Base-by-base conservation (phyloP, 768 basidiomycete species). In the Boletus vinaceobasis region DNA sequence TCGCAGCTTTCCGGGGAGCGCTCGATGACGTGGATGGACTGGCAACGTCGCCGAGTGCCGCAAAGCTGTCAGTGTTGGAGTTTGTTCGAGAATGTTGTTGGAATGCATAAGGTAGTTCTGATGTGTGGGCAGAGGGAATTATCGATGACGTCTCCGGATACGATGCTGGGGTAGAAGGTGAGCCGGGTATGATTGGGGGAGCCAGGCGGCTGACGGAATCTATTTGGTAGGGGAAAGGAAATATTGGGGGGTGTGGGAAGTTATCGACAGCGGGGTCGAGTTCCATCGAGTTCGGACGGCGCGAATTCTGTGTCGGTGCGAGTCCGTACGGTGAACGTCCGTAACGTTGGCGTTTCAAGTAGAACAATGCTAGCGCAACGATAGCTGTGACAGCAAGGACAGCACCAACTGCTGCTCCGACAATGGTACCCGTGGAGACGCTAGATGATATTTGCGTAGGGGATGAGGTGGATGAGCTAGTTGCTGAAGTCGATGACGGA, bases 341-440 rank as follows among this genome's bases (percentile, higher is more conserved):
- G 23, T 52, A 61, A 50, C 62, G 67, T 43, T 66, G 60, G 27
- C 67, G 67, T 43, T 62, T 72, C 15, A 85, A 59, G 71, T 75
- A 82, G 65, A 81, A 85, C 9, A 82, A 62, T 8, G 74, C 78
- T 17, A 87, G 69, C 4, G 79, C 77, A 29, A 81, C 70, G 23
- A 79, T 63, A 15, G 76, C 76, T n/a, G 81, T 78, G 21, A 84
- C 62, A 52, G 82, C 82, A 35, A 84, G 58, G 31, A 86, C 65
- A 31, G 70, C 77, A 43, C 84, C 83, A 37, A 83, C 74, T 10
- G 79, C 80, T 43, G 58, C 55, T 44, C 72, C 82, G 8, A 77
- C 77, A 44, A 84, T 78, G 43, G 76, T 77, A 29, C 76, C 78
- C 7, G 74, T 73, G 7, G 79, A 72, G 19, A 74, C 60, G 8